Percentiles rank a stretch among this genome's conserved stretches.
Evolutionary conservation across 176 grass and related monocot genomes (phyloP).

Genomic region (Triticum urartu): DNA sequence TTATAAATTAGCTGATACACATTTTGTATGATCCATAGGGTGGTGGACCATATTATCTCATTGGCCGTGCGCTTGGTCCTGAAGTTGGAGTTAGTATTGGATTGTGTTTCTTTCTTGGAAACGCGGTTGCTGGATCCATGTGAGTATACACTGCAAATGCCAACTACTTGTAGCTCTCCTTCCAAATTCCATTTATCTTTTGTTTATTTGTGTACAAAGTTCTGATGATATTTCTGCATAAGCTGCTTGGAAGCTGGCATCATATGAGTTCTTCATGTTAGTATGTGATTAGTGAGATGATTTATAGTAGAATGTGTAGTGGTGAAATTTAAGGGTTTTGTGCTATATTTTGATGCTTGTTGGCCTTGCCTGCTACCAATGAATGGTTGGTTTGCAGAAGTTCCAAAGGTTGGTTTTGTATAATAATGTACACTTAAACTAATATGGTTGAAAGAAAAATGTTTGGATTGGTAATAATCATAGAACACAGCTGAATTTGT

Average conservation of each 20-base stretch:
- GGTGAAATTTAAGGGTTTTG: neutral
- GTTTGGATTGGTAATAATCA: slow-evolving; percentile 7
- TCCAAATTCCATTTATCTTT: neutral
- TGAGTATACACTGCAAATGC: slow-evolving; percentile 39
- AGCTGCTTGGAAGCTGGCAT: neutral
- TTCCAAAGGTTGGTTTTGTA: no score
- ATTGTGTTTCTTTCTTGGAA: slow-evolving; percentile 97
- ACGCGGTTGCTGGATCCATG: slow-evolving; percentile 95
- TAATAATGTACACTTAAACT: no score
- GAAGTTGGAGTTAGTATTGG: slow-evolving; percentile 99
- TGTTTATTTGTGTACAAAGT: neutral
- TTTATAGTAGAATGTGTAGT: slow-evolving; percentile 7
- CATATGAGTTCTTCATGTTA: neutral
- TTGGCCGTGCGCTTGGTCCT: slow-evolving; percentile 90
- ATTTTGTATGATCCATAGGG: slow-evolving; percentile 55
- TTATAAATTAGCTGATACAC: neutral
- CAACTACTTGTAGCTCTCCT: slow-evolving; percentile 7
- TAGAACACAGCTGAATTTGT: neutral
- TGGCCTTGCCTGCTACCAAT: neutral
- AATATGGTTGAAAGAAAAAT: no score
- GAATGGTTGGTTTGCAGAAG: no score
- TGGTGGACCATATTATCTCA: slow-evolving; percentile 97
- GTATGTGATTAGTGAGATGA: neutral
- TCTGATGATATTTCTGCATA: slow-evolving; percentile 4
- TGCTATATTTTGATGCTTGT: neutral